Percentiles rank a stretch among this genome's conserved stretches.
Conservation (phyloP, 2,329 filamentous ascomycete genomes). For the Diaporthe sp. region DNA sequence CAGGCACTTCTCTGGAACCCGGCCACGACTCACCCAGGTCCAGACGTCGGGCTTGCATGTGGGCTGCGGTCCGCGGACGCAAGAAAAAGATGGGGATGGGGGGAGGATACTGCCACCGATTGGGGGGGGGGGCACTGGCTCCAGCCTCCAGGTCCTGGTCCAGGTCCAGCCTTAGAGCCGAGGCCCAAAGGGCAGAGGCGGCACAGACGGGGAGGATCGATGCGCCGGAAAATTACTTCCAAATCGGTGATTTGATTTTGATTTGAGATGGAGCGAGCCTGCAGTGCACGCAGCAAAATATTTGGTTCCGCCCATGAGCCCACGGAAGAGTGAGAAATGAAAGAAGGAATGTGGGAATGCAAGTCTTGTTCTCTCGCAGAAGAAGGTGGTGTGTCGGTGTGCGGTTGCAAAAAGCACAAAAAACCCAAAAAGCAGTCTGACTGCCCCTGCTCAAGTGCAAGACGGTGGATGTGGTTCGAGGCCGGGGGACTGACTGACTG, state of each 20-base stretch:
- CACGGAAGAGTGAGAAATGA: background rate
- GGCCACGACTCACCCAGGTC: slow-evolving; percentile 7
- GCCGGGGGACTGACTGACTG: slow-evolving; percentile 8
- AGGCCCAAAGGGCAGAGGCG: slow-evolving; percentile 17
- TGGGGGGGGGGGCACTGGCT: background rate
- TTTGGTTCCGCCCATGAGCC: background rate
- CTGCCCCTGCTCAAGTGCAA: background rate
- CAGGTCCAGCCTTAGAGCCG: slow-evolving; percentile 20
- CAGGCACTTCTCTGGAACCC: slow-evolving; percentile 4
- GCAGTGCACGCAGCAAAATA: background rate
- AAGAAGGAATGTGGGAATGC: background rate
- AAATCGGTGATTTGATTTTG: slow-evolving; percentile 17
- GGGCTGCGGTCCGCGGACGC: slow-evolving; percentile 21
- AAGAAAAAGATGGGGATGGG: slow-evolving; percentile 22
- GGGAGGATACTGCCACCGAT: slow-evolving; percentile 10
- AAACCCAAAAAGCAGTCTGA: background rate
- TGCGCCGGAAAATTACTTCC: slow-evolving; percentile 16
- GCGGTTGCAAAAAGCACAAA: background rate
- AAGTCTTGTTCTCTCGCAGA: background rate
- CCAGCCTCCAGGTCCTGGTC: background rate
- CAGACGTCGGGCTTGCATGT: slow-evolving; percentile 24
- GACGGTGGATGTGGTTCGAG: background rate
- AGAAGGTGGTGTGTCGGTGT: background rate
- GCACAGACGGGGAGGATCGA: slow-evolving; percentile 11
- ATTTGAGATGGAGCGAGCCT: slow-evolving; percentile 8